Percentiles rank a stretch among this genome's conserved stretches.
phyloP scores from a whole-genome alignment of 139 green algal species.

The Tetratostichococcus sp. region DNA sequence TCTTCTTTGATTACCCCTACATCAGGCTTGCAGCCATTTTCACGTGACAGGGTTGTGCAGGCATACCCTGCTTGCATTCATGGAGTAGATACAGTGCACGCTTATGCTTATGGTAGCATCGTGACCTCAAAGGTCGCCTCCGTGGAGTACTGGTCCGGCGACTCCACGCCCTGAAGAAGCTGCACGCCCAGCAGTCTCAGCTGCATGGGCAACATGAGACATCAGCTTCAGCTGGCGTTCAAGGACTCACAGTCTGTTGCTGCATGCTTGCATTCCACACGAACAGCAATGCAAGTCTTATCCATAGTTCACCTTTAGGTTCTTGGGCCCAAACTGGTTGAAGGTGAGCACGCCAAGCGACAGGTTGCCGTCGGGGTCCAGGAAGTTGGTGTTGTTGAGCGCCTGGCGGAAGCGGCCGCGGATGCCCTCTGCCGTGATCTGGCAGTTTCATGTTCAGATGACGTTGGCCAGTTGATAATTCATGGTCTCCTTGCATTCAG shows the following conservation, averaged over 20 bases:
- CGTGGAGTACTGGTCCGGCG: constrained; percentile 2
- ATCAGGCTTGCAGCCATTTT: no score
- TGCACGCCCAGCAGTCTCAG: not conserved
- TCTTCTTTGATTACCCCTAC: no score
- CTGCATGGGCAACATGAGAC: not conserved
- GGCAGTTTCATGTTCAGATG: not conserved
- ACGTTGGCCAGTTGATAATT: no score
- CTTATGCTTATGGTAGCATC: no score
- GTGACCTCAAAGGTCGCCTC: constrained; percentile 4
- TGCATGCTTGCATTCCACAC: no score
- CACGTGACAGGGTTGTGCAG: no score
- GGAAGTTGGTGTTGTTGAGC: constrained; percentile 14
- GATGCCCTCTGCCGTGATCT: not conserved
- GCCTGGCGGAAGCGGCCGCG: not conserved
- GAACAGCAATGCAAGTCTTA: no score
- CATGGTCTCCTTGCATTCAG: no score
- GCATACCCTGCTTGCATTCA: no score
- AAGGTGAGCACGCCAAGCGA: constrained; percentile 8
- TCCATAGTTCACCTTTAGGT: constrained; percentile 9
- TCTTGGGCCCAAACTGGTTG: constrained; percentile 6
- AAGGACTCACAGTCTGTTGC: no score
- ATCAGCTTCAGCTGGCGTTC: no score
- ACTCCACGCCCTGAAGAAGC: not conserved
- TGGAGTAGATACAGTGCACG: no score
- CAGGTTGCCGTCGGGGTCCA: not conserved